These are phyloP conservation scores for Paraurostyla sp. DNA, from an alignment of 73 alveolate genomes.

Conservation along the genomic window DNA sequence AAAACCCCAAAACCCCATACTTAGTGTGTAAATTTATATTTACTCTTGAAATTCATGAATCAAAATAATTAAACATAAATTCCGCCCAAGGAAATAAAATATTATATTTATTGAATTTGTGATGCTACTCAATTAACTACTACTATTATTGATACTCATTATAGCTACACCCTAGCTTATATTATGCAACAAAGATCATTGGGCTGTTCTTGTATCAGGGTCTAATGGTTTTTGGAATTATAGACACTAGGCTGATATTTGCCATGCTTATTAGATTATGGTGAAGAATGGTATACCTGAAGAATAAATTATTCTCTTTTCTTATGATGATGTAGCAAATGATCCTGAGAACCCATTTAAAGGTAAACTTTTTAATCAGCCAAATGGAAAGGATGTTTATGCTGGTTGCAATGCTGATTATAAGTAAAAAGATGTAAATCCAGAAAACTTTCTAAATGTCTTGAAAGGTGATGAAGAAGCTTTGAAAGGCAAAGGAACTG, in stretches of 20 bases:
- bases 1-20: no score
- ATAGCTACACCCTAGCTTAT: no score
- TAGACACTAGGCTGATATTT: conserved; percentile 98
- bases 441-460: conserved; percentile 92
- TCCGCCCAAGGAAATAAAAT: no score
- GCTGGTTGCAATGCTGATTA: conserved; percentile 97
- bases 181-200: conserved; percentile 78
- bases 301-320: conserved; percentile 91
- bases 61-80: no score
- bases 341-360: conserved; percentile 91
- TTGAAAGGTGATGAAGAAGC: conserved; percentile 81
- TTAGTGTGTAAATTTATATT: no score
- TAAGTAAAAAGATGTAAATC: conserved; percentile 91
- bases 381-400: conserved; percentile 94
- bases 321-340: conserved; percentile 97
- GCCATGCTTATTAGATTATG: conserved; percentile 97
- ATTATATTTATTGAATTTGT: no score
- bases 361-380: conserved; percentile 96
- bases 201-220: conserved; percentile 97
- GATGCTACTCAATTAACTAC: no score
- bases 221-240: conserved; percentile 95
- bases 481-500: conserved; percentile 65
- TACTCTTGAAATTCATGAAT: no score
- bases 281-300: conserved; percentile 90
- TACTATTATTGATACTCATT: no score